phyloP scores from a whole-genome alignment of 441 rosid species.

The Arabidopsis hybrid region DNA sequence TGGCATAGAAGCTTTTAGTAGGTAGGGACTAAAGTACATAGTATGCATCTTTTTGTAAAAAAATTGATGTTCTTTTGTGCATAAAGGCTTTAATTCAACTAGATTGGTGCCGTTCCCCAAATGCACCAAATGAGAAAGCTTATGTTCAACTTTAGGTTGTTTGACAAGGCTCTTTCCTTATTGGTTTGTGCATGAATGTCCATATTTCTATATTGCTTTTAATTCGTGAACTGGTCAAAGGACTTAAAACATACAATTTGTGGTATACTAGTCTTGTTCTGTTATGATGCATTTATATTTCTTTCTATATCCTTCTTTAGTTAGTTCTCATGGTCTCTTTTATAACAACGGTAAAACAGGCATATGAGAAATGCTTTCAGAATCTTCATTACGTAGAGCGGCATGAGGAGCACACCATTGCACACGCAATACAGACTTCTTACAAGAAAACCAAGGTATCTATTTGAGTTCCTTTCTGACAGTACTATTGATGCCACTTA shows the following conservation, averaged over 20 bases:
- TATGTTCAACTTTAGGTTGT: neutral
- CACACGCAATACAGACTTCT: constrained; percentile 79
- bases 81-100: constrained; percentile 2
- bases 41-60: neutral
- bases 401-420: constrained; percentile 93
- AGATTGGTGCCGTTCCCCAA: neutral
- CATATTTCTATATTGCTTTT: neutral
- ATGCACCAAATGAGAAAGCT: neutral
- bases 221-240: constrained; percentile 16
- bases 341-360: constrained; percentile 57
- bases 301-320: no score
- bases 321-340: constrained; percentile 16
- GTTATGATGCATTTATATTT: no score
- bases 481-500: neutral
- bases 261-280: neutral
- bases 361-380: constrained; percentile 91
- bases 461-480: constrained; percentile 6
- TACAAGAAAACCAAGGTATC: constrained; percentile 93
- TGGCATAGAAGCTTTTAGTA: neutral
- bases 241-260: neutral
- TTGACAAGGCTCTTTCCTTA: constrained; percentile 9
- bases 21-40: neutral
- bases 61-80: neutral
- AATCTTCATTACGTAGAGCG: constrained; percentile 91
- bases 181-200: constrained; percentile 16